Evolutionary conservation across 1,139 yeast species (phyloP).

Genomic region (Hansenula sp.): DNA sequence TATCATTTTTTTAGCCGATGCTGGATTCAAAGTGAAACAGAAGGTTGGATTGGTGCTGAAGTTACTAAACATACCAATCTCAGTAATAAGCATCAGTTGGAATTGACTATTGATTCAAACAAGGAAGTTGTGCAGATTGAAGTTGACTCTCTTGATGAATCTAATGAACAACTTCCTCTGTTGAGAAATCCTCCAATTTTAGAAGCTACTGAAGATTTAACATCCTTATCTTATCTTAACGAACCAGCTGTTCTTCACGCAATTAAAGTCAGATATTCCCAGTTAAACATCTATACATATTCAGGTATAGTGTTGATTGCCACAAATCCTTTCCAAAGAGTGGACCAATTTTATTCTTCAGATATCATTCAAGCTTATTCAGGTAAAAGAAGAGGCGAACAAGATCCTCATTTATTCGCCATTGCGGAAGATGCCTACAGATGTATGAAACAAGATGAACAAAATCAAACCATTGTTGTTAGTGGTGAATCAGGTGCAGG

Average conservation of each 20-base stretch:
- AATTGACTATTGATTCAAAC: constrained; percentile 60
- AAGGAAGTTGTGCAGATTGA: constrained; percentile 49
- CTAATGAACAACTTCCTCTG: constrained; percentile 60
- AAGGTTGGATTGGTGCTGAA: constrained; percentile 91
- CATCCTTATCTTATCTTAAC: constrained; percentile 85
- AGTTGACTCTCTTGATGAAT: constrained; percentile 38
- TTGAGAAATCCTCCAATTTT: constrained; percentile 90
- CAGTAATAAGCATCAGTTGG: constrained; percentile 52
- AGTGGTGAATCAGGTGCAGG: constrained; percentile 99
- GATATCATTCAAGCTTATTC: constrained; percentile 94
- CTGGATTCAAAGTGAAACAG: constrained; percentile 87
- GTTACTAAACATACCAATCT: constrained; percentile 51
- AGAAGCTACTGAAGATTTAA: constrained; percentile 93
- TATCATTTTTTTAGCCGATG: constrained; percentile 47
- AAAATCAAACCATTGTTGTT: constrained; percentile 93
- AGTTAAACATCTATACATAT: constrained; percentile 88
- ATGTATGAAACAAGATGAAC: constrained; percentile 80
- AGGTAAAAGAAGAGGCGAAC: constrained; percentile 86
- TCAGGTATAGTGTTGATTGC: constrained; percentile 97
- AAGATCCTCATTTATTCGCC: constrained; percentile 95
- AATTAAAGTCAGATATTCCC: constrained; percentile 82
- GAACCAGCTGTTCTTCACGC: constrained; percentile 98
- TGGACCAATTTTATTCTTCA: constrained; percentile 85
- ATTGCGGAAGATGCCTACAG: constrained; percentile 98
- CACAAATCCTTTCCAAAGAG: constrained; percentile 90